These are phyloP conservation scores for Fonsecaea monophora DNA, from an alignment of 2,329 filamentous ascomycete genomes.

Conservation along the genomic window DNA sequence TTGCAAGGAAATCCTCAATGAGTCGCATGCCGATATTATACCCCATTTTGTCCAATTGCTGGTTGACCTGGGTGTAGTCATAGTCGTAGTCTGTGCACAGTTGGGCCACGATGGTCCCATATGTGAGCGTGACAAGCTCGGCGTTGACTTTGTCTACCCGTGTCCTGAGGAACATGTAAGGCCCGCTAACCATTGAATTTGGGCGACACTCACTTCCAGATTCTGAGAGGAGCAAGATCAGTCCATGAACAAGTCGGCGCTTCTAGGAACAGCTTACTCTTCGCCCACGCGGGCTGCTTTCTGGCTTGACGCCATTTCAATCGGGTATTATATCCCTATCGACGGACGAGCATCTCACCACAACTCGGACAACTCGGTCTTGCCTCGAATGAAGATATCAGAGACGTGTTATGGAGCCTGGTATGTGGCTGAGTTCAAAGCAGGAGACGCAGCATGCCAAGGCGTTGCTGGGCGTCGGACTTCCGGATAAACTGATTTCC, in stretches of 20 bases:
- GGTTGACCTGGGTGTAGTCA: slow-evolving; percentile 95
- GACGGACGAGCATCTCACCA: slow-evolving; percentile 20
- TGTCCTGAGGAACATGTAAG: slow-evolving; percentile 64
- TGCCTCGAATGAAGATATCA: neutral
- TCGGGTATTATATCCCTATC: neutral
- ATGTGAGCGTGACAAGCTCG: slow-evolving; percentile 94
- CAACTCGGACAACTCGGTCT: neutral
- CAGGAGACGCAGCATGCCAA: neutral
- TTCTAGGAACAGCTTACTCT: slow-evolving; percentile 64
- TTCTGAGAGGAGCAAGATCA: slow-evolving; percentile 58
- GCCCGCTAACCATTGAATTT: neutral
- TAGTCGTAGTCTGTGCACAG: slow-evolving; percentile 95
- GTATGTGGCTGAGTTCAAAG: neutral
- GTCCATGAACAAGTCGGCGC: neutral
- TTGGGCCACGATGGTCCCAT: slow-evolving; percentile 95
- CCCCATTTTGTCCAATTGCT: slow-evolving; percentile 98
- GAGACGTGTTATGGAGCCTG: neutral
- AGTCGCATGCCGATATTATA: slow-evolving; percentile 96
- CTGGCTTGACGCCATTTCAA: slow-evolving; percentile 47
- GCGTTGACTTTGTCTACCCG: slow-evolving; percentile 98
- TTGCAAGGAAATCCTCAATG: slow-evolving; percentile 97
- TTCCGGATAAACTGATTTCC: slow-evolving; percentile 15
- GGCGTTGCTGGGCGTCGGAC: neutral
- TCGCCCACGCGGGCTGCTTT: slow-evolving; percentile 75
- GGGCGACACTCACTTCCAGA: slow-evolving; percentile 81